Evolutionary conservation across 1,284 basidiomycete species (phyloP).

Genomic region (Leucoagaricus sp.): DNA sequence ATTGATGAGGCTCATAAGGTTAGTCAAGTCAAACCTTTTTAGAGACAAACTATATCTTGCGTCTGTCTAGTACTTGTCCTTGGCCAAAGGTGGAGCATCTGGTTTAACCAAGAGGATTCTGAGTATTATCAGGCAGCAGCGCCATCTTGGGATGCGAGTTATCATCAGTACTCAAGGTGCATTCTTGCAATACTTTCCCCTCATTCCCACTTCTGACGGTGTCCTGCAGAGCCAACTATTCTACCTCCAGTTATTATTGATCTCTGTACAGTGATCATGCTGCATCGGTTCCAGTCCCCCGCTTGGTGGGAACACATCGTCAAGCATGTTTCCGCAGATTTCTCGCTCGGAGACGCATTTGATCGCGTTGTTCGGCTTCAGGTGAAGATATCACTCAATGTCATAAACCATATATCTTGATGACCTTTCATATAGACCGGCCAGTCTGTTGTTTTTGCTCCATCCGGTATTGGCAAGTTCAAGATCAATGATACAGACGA

Average conservation of each 20-base stretch:
- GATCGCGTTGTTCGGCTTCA: constrained; percentile 65
- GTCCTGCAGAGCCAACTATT: constrained; percentile 64
- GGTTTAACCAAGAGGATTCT: constrained; percentile 61
- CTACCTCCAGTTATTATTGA: constrained; percentile 69
- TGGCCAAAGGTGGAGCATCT: constrained; percentile 39
- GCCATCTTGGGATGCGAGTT: constrained; percentile 71
- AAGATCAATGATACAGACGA: background rate
- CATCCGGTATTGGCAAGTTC: constrained; percentile 51
- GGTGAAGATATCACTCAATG: constrained; percentile 36
- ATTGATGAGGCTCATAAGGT: constrained; percentile 80
- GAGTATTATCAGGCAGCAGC: constrained; percentile 65
- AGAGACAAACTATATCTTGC: background rate
- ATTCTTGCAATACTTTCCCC: constrained; percentile 9
- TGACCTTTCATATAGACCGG: constrained; percentile 49
- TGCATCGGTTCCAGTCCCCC: constrained; percentile 75
- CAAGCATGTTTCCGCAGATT: constrained; percentile 65
- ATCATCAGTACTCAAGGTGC: constrained; percentile 74
- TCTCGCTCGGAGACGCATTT: constrained; percentile 58
- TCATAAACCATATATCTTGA: constrained; percentile 3
- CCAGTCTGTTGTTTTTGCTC: constrained; percentile 63
- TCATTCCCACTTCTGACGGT: constrained; percentile 2
- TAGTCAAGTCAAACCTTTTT: constrained; percentile 18
- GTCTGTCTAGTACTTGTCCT: constrained; percentile 56
- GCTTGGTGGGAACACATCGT: constrained; percentile 71
- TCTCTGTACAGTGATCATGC: constrained; percentile 61